phyloP scores from a whole-genome alignment of 495 filamentous ascomycete genomes.

The Aspergillus saccharolyticus region DNA sequence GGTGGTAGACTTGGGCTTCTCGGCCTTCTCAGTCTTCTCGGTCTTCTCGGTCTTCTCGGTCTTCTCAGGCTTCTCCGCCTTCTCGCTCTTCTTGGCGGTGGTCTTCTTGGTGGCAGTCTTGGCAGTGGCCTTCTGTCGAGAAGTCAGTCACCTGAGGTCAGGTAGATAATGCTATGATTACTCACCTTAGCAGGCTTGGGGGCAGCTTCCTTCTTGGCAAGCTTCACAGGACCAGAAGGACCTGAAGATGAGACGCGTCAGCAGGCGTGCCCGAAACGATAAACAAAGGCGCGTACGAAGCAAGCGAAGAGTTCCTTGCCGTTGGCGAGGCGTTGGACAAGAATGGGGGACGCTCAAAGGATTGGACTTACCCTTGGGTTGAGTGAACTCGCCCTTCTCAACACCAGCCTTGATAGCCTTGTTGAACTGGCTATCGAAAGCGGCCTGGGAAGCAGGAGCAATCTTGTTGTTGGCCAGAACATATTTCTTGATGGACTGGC shows the following conservation, averaged over 20 bases:
- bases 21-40: slow-evolving; percentile 18
- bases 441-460: slow-evolving; percentile 56
- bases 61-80: slow-evolving; percentile 40
- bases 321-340: not conserved
- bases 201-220: slow-evolving; percentile 74
- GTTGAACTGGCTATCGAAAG: slow-evolving; percentile 92
- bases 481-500: slow-evolving; percentile 97
- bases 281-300: not conserved
- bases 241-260: slow-evolving; percentile 52
- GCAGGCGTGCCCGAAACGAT: slow-evolving; percentile 11
- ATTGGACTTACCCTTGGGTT: slow-evolving; percentile 87
- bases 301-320: not conserved
- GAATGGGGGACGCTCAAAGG: not conserved
- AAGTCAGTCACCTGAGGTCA: slow-evolving; percentile 5
- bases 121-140: slow-evolving; percentile 42
- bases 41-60: slow-evolving; percentile 29
- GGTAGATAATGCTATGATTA: not conserved
- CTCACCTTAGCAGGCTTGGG: slow-evolving; percentile 48
- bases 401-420: slow-evolving; percentile 83
- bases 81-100: slow-evolving; percentile 40
- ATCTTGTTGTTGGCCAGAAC: slow-evolving; percentile 93
- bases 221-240: slow-evolving; percentile 91
- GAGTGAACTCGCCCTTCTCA: slow-evolving; percentile 81
- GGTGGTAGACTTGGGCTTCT: slow-evolving; percentile 20
- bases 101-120: slow-evolving; percentile 37